These are phyloP conservation scores for Neurospora sp. DNA, from an alignment of 495 filamentous ascomycete species.

Conservation along the genomic window DNA sequence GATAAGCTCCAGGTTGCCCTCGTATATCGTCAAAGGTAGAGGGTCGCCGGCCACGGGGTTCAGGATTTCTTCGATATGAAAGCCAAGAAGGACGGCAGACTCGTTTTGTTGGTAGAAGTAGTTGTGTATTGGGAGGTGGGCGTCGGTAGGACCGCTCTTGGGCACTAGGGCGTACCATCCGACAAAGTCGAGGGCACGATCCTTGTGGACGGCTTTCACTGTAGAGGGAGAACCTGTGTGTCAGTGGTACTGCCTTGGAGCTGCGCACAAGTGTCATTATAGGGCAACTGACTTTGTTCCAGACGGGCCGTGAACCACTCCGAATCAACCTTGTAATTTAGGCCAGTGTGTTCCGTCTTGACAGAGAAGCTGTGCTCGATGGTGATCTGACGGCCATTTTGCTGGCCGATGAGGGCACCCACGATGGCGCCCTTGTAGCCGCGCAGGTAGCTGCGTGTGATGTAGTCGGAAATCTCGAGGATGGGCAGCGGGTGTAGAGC, in stretches of 20 bases:
- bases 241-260: neutral
- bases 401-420: constrained; percentile 80
- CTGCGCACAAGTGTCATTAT: neutral
- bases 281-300: constrained; percentile 60
- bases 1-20: constrained; percentile 64
- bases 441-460: constrained; percentile 79
- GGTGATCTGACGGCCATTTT: constrained; percentile 80
- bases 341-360: constrained; percentile 41
- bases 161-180: constrained; percentile 90
- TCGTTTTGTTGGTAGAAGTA: constrained; percentile 75
- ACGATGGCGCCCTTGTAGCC: constrained; percentile 64
- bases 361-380: constrained; percentile 91
- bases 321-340: constrained; percentile 47
- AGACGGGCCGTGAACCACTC: constrained; percentile 72
- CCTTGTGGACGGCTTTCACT: constrained; percentile 88
- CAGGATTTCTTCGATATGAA: constrained; percentile 57
- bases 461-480: constrained; percentile 93
- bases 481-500: constrained; percentile 90
- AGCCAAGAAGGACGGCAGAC: constrained; percentile 74
- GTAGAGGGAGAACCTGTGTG: neutral
- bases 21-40: constrained; percentile 83
- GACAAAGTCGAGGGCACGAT: constrained; percentile 72
- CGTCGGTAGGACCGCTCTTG: constrained; percentile 55
- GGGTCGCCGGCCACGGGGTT: constrained; percentile 55
- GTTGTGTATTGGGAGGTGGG: constrained; percentile 63